Percentiles rank a stretch among this genome's conserved stretches.
Evolutionary conservation across 495 filamentous ascomycete species (phyloP).

Genomic region (Daldinia concentrica): DNA sequence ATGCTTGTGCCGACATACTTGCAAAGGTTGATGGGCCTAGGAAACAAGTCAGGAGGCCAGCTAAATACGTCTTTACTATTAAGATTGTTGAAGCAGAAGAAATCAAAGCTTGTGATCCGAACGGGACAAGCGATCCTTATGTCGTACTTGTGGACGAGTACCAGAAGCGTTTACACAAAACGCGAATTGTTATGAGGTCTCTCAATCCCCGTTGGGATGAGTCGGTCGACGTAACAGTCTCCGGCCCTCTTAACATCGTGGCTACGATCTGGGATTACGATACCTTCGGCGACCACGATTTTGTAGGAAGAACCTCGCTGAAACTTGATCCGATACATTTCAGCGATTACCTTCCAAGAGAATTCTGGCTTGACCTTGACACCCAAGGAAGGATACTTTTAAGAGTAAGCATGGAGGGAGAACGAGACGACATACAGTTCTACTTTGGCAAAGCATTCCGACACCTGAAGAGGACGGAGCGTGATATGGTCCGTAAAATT

Average conservation of each 20-base stretch:
- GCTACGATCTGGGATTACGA: slow-evolving; percentile 99
- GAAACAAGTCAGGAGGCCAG: slow-evolving; percentile 65
- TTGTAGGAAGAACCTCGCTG: slow-evolving; percentile 90
- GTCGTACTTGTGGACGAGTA: slow-evolving; percentile 97
- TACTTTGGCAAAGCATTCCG: slow-evolving; percentile 98
- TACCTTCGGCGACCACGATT: slow-evolving; percentile 96
- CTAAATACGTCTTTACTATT: slow-evolving; percentile 96
- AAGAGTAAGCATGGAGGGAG: slow-evolving; percentile 97
- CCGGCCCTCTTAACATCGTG: slow-evolving; percentile 90
- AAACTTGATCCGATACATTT: slow-evolving; percentile 97
- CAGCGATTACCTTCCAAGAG: slow-evolving; percentile 90
- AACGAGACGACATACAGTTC: slow-evolving; percentile 98
- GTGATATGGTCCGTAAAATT: slow-evolving; percentile 97
- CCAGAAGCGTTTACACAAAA: slow-evolving; percentile 96
- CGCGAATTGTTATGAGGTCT: slow-evolving; percentile 87
- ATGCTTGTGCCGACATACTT: slow-evolving; percentile 87
- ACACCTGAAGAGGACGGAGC: slow-evolving; percentile 90
- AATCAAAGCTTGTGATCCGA: slow-evolving; percentile 95
- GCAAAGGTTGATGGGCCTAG: slow-evolving; percentile 64
- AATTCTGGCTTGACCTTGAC: slow-evolving; percentile 98
- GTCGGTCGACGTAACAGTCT: slow-evolving; percentile 92
- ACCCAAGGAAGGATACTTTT: slow-evolving; percentile 91
- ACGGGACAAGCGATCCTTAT: slow-evolving; percentile 94
- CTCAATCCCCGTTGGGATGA: slow-evolving; percentile 99
- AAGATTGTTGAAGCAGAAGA: slow-evolving; percentile 99